Percentiles rank a stretch among this genome's conserved stretches.
These are phyloP conservation scores for Parafenestella ontariensis DNA, from an alignment of 2,329 filamentous ascomycete genomes.

Conservation along the genomic window DNA sequence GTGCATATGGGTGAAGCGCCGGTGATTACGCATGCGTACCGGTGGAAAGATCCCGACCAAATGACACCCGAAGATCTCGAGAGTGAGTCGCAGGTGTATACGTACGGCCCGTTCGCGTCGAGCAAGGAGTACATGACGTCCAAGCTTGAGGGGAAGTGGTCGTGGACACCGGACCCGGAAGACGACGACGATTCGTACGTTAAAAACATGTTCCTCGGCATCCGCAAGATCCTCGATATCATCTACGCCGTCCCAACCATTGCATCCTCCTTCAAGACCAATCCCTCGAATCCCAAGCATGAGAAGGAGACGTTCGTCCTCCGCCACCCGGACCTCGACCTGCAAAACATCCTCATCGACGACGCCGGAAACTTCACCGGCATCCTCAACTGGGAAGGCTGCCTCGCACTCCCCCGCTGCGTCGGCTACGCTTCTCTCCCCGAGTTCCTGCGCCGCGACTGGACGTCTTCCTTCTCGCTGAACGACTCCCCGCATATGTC, in stretches of 20 bases:
- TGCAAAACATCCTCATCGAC: constrained; percentile 32
- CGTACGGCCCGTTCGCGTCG: neutral
- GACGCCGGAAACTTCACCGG: constrained; percentile 19
- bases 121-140: neutral
- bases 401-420: constrained; percentile 16
- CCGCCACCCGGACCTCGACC: constrained; percentile 25
- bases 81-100: too few relatives aligned
- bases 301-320: constrained; percentile 25
- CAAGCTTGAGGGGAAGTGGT: neutral
- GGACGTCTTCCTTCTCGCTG: neutral
- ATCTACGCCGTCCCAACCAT: constrained; percentile 1
- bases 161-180: neutral
- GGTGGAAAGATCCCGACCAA: neutral
- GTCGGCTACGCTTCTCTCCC: neutral
- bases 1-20: neutral
- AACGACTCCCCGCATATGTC: neutral
- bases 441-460: constrained; percentile 15
- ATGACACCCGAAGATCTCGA: too few relatives aligned
- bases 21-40: neutral
- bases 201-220: constrained; percentile 4
- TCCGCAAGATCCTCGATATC: constrained; percentile 2
- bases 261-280: too few relatives aligned
- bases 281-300: neutral
- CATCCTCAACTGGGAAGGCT: constrained; percentile 26
- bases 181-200: neutral